Percentiles rank a stretch among this genome's conserved stretches.
Evolutionary conservation across 805 yeast species (phyloP).

Genomic region (Cyberlindnera japonica): DNA sequence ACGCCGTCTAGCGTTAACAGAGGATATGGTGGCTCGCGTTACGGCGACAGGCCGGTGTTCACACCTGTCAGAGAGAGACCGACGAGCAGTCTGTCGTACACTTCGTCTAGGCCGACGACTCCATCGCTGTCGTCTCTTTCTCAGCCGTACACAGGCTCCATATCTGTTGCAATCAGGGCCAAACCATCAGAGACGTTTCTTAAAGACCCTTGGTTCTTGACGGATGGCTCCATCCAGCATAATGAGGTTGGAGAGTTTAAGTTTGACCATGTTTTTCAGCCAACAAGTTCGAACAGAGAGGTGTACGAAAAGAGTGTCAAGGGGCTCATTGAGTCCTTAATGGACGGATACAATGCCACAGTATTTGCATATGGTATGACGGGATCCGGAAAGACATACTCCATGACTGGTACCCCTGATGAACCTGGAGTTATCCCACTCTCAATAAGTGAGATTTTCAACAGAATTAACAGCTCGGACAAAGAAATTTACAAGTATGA

Average conservation of each 20-base stretch:
- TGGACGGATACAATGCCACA: conserved; percentile 81
- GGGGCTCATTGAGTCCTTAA: conserved; percentile 50
- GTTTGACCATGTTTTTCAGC: conserved; percentile 77
- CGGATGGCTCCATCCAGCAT: conserved; percentile 42
- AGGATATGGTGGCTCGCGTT: conserved; percentile 16
- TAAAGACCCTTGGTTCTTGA: conserved; percentile 31
- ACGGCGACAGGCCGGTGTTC: conserved; percentile 20
- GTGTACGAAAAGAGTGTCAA: conserved; percentile 59
- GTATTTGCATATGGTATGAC: conserved; percentile 97
- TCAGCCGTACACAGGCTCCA: conserved; percentile 57
- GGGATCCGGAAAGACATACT: conserved; percentile 90
- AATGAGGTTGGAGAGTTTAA: conserved; percentile 60
- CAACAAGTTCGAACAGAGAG: conserved; percentile 46
- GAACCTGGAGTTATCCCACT: conserved; percentile 79
- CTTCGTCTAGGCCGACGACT: conserved; percentile 23
- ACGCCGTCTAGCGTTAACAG: conserved; percentile 22
- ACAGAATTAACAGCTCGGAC: conserved; percentile 21
- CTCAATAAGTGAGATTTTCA: conserved; percentile 67
- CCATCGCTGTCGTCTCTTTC: conserved; percentile 20
- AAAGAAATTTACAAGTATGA: conserved; percentile 33
- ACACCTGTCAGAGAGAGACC: conserved; percentile 25
- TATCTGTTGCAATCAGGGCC: conserved; percentile 74
- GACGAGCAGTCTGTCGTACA: conserved; percentile 11
- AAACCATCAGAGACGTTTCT: conserved; percentile 47
- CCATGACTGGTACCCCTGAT: conserved; percentile 67